Conservation (phyloP, 2,329 filamentous ascomycete species). For the Gnomoniopsis sp. region DNA sequence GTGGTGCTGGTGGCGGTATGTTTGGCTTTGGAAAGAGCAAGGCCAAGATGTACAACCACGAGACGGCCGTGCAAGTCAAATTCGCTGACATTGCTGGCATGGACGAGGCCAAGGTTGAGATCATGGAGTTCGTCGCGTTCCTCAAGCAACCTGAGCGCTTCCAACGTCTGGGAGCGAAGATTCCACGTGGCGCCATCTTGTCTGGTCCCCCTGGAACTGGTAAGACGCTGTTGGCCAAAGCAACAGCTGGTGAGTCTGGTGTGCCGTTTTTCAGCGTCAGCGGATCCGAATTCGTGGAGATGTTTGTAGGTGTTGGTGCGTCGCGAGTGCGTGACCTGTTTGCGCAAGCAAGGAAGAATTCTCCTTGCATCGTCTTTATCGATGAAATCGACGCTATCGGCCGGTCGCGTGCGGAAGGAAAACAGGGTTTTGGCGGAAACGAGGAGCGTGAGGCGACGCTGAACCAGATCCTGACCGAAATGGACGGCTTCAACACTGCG, state of each 20-base stretch:
- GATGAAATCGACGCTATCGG: conserved; percentile 99
- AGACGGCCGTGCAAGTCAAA: conserved; percentile 94
- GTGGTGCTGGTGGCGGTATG: conserved; percentile 69
- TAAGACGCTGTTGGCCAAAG: conserved; percentile 96
- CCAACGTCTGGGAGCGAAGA: conserved; percentile 93
- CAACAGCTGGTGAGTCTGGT: conserved; percentile 92
- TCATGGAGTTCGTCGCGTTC: conserved; percentile 99
- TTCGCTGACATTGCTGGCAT: conserved; percentile 96
- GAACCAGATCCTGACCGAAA: conserved; percentile 97
- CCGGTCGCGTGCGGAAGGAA: conserved; percentile 78
- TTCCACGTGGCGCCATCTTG: conserved; percentile 92
- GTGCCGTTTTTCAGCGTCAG: conserved; percentile 99
- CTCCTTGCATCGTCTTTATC: conserved; percentile 98
- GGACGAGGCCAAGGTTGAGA: conserved; percentile 97
- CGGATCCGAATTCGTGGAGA: conserved; percentile 98
- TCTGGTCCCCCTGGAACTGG: conserved; percentile 97
- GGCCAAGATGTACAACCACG: conserved; percentile 96
- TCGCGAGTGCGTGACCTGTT: conserved; percentile 95
- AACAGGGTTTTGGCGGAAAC: conserved; percentile 74
- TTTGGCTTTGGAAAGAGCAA: conserved; percentile 96
- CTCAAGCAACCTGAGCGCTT: conserved; percentile 90
- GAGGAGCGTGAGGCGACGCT: conserved; percentile 96
- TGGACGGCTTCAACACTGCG: conserved; percentile 97
- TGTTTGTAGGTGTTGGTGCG: conserved; percentile 98
- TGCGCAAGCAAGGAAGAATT: conserved; percentile 88